Base-by-base conservation (phyloP, 2,329 filamentous ascomycete species). In the Zymoseptoria crescenta region DNA sequence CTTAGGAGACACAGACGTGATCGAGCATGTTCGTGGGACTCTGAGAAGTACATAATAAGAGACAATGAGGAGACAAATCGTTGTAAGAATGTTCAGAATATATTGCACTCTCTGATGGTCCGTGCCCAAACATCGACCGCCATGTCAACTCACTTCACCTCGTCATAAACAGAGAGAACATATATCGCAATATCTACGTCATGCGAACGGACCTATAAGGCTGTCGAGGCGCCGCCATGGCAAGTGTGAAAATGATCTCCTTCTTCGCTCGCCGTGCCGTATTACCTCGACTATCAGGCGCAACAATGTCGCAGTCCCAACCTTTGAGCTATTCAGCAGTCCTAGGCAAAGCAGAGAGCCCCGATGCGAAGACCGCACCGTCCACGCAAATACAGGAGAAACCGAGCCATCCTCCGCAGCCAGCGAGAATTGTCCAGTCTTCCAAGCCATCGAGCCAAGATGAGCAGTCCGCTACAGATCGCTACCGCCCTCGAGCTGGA, bases 401-500 rank as follows among this genome's bases (percentile, higher is more conserved):
- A 45, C 16, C 35, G 35, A 45, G 35, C 35, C 35, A 45, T 45
- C 35, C 35, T 45, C 35, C 16, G 35, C 35, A 4, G 16, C 35
- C 13, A 1, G 1, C 35, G 35, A 16, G 4, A n/a, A 2, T 1
- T n/a, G 4, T 45, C 13, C 10, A 45, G 35, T 16, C 13, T 13
- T 45, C 35, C 4, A 45, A 45, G 13, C 16, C 4, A 45, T 16
- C 13, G 13, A 45, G 35, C 16, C 13, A 13, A 7, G 7, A 45
- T 16, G 35, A n/a, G 35, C 35, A 45, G n/a, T 45, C 35, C n/a
- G 35, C 35, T 16, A 45, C 13, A 13, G 35, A 45, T 13, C 35
- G 35, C 13, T 45, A 45, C 35, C 35, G 35, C 7, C 54, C 58
- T 2, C 60, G 66, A 2, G 70, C 72, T 49, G 61, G 69, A 16